Evolutionary conservation across 2,329 filamentous ascomycete species (phyloP).

Genomic region (Orbilia ellipsospora): DNA sequence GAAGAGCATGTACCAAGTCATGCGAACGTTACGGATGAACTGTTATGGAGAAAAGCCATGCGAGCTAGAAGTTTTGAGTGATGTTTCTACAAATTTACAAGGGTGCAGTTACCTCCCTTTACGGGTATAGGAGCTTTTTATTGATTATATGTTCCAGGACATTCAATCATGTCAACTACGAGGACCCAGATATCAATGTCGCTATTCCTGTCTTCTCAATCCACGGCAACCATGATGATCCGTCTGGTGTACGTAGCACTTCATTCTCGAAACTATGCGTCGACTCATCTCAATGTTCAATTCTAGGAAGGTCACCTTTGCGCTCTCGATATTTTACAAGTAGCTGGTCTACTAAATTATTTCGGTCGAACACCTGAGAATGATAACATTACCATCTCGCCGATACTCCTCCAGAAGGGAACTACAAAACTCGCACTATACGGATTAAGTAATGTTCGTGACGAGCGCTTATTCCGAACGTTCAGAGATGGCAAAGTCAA

Average conservation of each 20-base stretch:
- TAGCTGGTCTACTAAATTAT: conserved; percentile 93
- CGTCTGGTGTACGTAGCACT: conserved; percentile 73
- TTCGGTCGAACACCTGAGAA: conserved; percentile 91
- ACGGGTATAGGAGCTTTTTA: not conserved
- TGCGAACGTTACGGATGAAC: conserved; percentile 91
- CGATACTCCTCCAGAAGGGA: conserved; percentile 91
- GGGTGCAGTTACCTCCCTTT: conserved; percentile 63
- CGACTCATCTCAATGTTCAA: conserved; percentile 44
- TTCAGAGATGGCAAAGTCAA: conserved; percentile 94
- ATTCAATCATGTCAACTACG: conserved; percentile 96
- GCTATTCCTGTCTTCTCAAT: conserved; percentile 98
- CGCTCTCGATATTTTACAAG: conserved; percentile 88
- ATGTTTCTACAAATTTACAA: conserved; percentile 89
- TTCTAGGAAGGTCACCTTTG: conserved; percentile 82
- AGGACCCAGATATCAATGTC: conserved; percentile 96
- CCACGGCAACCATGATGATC: conserved; percentile 97
- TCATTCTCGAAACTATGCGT: not conserved
- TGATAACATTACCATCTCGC: conserved; percentile 92
- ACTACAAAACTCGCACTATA: conserved; percentile 91
- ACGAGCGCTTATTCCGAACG: conserved; percentile 92
- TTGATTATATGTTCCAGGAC: conserved; percentile 64
- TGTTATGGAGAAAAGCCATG: conserved; percentile 96
- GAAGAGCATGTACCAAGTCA: conserved; percentile 96
- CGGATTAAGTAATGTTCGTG: conserved; percentile 93
- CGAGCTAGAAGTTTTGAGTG: conserved; percentile 92